Evolutionary conservation across 345 rosid species (phyloP).

Genomic region (Gossypium longicalyx): DNA sequence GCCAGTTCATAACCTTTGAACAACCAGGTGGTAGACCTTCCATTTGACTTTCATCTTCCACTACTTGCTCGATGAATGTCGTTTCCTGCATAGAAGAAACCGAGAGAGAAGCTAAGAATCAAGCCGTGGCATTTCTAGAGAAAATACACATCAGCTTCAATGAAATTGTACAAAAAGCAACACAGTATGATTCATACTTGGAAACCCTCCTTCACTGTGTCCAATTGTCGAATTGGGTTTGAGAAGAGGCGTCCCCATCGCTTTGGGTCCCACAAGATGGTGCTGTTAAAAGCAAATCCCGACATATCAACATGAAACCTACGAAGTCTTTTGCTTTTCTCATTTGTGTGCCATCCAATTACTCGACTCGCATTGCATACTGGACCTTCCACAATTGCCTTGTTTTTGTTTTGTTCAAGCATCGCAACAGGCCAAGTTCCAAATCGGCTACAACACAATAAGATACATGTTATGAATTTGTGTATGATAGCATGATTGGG

Average conservation of each 20-base stretch:
- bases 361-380: slow-evolving; percentile 78
- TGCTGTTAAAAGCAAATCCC: slow-evolving; percentile 92
- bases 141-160: background rate
- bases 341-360: slow-evolving; percentile 96
- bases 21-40: slow-evolving; percentile 72
- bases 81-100: slow-evolving; percentile 56
- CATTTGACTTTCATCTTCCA: slow-evolving; percentile 93
- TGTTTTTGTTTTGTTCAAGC: slow-evolving; percentile 86
- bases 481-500: background rate
- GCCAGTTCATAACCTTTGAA: slow-evolving; percentile 84
- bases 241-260: slow-evolving; percentile 56
- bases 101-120: background rate
- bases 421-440: slow-evolving; percentile 98
- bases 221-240: slow-evolving; percentile 65
- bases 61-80: slow-evolving; percentile 80
- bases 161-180: slow-evolving; percentile 6
- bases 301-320: slow-evolving; percentile 97
- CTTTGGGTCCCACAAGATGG: slow-evolving; percentile 86
- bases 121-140: background rate
- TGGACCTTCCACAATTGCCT: slow-evolving; percentile 86
- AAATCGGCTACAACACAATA: slow-evolving; percentile 54
- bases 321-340: slow-evolving; percentile 75
- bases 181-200: slow-evolving; percentile 48
- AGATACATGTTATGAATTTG: slow-evolving; percentile 16
- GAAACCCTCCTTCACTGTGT: slow-evolving; percentile 84